A percentile compares a stretch with the other conserved stretches of the same genome.
Conservation (phyloP, 108 stramenopile genomes). For the Pelagomonas calceolata region DNA sequence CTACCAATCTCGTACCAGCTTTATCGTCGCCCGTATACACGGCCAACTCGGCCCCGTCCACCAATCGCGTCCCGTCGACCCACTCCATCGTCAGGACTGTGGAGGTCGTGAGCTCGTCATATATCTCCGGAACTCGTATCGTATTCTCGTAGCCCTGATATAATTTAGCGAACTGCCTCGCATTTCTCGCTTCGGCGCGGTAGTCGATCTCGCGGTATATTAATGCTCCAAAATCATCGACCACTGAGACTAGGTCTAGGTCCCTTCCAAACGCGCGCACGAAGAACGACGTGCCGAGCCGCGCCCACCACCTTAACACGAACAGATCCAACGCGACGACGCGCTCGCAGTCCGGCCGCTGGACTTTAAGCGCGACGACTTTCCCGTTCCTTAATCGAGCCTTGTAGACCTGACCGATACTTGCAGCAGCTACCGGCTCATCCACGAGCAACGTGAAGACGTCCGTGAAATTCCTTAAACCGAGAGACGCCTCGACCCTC, state of each 20-base stretch:
- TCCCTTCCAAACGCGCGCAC: slow-evolving; percentile 55
- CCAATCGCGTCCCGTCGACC: slow-evolving; percentile 36
- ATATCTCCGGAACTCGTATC: slow-evolving; percentile 84
- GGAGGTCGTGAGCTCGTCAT: slow-evolving; percentile 68
- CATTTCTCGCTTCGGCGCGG: slow-evolving; percentile 87
- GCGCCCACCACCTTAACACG: slow-evolving; percentile 84
- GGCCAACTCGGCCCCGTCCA: slow-evolving; percentile 6
- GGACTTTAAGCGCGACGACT: slow-evolving; percentile 81
- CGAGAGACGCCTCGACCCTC: slow-evolving; percentile 50
- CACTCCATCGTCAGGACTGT: slow-evolving; percentile 94
- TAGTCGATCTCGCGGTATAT: slow-evolving; percentile 94
- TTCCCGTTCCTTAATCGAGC: slow-evolving; percentile 75
- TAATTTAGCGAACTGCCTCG: slow-evolving; percentile 79
- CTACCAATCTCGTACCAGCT: slow-evolving; percentile 63
- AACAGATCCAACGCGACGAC: slow-evolving; percentile 87
- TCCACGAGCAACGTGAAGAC: slow-evolving; percentile 73
- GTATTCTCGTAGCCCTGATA: slow-evolving; percentile 71
- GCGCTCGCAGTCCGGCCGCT: slow-evolving; percentile 81
- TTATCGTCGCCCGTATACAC: neutral
- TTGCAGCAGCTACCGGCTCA: slow-evolving; percentile 67
- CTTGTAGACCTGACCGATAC: slow-evolving; percentile 74
- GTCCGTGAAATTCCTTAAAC: slow-evolving; percentile 36
- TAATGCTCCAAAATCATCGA: slow-evolving; percentile 89
- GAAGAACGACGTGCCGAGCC: slow-evolving; percentile 61
- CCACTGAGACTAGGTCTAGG: slow-evolving; percentile 73